phyloP scores from a whole-genome alignment of 345 rosid species.

The Jatropha curcas region DNA sequence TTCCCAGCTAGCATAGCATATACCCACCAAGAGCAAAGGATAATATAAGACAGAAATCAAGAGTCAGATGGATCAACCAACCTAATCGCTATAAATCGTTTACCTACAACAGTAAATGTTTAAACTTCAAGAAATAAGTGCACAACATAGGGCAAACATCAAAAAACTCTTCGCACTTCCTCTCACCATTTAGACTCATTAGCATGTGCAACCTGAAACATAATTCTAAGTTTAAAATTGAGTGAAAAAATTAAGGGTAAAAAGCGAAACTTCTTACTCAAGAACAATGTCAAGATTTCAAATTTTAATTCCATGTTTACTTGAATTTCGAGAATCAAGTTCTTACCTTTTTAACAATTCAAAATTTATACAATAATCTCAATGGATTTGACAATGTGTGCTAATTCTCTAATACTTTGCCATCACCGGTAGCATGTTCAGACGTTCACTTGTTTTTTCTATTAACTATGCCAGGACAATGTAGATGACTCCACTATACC shows the following conservation, averaged over 20 bases:
- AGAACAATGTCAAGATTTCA: background rate
- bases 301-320: no score
- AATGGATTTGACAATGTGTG: background rate
- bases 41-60: background rate
- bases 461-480: no score
- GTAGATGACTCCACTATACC: no score
- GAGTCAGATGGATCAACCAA: no score
- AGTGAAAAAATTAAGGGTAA: background rate
- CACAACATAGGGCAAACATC: background rate
- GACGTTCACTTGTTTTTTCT: no score
- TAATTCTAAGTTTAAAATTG: background rate
- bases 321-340: background rate
- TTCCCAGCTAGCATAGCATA: background rate
- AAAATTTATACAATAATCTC: background rate
- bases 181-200: background rate
- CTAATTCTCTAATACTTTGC: background rate
- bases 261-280: background rate
- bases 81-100: background rate
- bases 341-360: background rate
- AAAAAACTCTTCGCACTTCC: conserved; percentile 3
- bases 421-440: conserved; percentile 2
- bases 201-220: background rate
- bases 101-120: background rate
- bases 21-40: background rate
- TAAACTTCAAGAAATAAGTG: background rate